A percentile compares a stretch with the other conserved stretches of the same genome.
phyloP scores from a whole-genome alignment of 768 basidiomycete species.

The Agaricus sinodeliciosus region DNA sequence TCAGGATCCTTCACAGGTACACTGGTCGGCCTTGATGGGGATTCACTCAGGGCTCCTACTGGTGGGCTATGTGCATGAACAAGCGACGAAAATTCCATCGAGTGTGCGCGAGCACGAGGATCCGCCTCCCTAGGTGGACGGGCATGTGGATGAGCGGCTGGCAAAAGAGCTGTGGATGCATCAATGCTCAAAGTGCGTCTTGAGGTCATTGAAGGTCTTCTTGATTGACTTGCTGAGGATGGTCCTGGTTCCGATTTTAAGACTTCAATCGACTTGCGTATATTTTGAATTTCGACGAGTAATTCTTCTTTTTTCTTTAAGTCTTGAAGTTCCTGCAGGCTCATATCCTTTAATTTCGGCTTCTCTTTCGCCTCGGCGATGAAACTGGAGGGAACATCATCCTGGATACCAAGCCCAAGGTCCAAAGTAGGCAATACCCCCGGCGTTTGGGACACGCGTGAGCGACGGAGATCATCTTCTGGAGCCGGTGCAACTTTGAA shows the following conservation, averaged over 20 bases:
- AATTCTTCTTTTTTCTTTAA: constrained; percentile 65
- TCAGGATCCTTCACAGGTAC: constrained; percentile 69
- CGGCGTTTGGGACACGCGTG: constrained; percentile 42
- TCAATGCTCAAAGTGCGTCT: constrained; percentile 66
- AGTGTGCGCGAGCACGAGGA: constrained; percentile 63
- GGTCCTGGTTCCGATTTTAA: constrained; percentile 67
- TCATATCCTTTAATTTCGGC: constrained; percentile 21
- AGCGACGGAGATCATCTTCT: constrained; percentile 53
- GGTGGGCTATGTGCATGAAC: constrained; percentile 19
- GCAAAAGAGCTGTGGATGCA: constrained; percentile 42
- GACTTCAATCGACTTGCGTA: constrained; percentile 72
- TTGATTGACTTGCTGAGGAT: constrained; percentile 44
- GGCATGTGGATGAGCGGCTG: constrained; percentile 43
- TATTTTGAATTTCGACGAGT: constrained; percentile 70
- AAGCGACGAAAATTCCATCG: constrained; percentile 55
- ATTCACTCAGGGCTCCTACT: constrained; percentile 35
- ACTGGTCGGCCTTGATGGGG: constrained; percentile 65
- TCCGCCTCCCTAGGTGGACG: constrained; percentile 66
- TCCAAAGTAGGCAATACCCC: constrained; percentile 66
- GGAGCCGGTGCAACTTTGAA: constrained; percentile 57
- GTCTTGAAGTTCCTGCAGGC: constrained; percentile 41
- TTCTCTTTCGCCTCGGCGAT: constrained; percentile 34
- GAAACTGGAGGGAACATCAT: constrained; percentile 67
- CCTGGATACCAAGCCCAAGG: constrained; percentile 67
- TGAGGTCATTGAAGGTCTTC: constrained; percentile 59